Base-by-base conservation (phyloP, 352 stramenopile species). In the Globisporangium barbulae region DNA sequence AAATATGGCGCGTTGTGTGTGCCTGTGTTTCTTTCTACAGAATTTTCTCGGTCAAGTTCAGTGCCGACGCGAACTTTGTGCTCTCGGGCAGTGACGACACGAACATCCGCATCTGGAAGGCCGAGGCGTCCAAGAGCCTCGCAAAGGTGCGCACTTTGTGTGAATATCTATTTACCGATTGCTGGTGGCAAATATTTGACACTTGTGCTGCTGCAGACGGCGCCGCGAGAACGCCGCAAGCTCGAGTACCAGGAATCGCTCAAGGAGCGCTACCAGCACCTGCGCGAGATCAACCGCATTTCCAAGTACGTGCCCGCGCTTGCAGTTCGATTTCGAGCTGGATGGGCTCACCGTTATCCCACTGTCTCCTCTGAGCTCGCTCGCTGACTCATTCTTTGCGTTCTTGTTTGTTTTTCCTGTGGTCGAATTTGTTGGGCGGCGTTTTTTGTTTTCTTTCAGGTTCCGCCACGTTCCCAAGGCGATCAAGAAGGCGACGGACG, bases 101-200 rank as follows among this genome's bases (percentile, higher is more conserved):
- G 33, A 99, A 99, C 76, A 82, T 99, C 37, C 89, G 98, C 55
- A 95, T 99, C 62, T 99, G 98, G 98, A 99, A 99, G 76, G 89
- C 97, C 2, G 75, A 97, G 44, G 93, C 96, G 3, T 97, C 89
- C 63, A 96, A 98, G 76, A 96, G 96, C 69, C 76, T 99, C 55
- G 96, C 93, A 54, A 97, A 97, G 76, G 75, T 96, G 55, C 49
- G 30, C 30, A 6, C 50, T 25, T 42, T 41, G 21, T 41, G 42
- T 48, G 42, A 37, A 3, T 25, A 21, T 22, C 15, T 2, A 35
- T 28, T 5, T 55, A 15, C 17, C 7, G 41, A 2, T 19, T 49
- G 54, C 0, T 35, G 28, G 33, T 33, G 7, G 42, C 1, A 17
- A 6, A 17, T 12, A 44, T 19, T 52, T 28, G 25, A 28, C 17